phyloP scores from a whole-genome alignment of 495 filamentous ascomycete species.

The Corynascus novoguineensis region DNA sequence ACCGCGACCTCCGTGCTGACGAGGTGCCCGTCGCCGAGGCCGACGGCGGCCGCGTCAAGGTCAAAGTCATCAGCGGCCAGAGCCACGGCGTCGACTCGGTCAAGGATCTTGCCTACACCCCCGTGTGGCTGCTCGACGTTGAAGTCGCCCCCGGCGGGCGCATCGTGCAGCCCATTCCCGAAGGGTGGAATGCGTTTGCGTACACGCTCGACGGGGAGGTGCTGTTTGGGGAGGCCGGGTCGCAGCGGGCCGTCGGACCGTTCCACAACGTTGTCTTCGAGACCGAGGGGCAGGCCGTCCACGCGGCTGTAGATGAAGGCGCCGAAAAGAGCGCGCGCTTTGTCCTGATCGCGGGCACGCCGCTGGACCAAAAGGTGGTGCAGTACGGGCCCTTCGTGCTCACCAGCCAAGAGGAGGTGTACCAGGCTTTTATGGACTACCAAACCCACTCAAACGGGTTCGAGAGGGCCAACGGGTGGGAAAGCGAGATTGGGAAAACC shows the following conservation, averaged over 20 bases:
- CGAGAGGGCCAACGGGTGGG: conserved; percentile 76
- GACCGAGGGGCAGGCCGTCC: conserved; percentile 65
- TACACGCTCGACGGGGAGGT: conserved; percentile 71
- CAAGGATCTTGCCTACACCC: conserved; percentile 87
- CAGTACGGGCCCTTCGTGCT: conserved; percentile 97
- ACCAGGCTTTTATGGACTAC: conserved; percentile 86
- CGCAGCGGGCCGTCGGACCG: conserved; percentile 49
- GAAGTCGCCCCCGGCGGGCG: conserved; percentile 73
- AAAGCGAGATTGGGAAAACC: conserved; percentile 86
- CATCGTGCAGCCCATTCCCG: conserved; percentile 66
- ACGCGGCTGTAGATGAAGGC: conserved; percentile 60
- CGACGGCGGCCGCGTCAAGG: conserved; percentile 64
- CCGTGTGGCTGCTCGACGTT: conserved; percentile 88
- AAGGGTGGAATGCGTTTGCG: conserved; percentile 86
- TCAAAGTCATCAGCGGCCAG: conserved; percentile 88
- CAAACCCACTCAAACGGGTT: conserved; percentile 83
- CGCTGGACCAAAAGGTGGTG: conserved; percentile 85
- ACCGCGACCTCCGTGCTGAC: conserved; percentile 68
- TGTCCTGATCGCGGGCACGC: conserved; percentile 77
- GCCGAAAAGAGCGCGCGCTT: conserved; percentile 64
- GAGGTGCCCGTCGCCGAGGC: conserved; percentile 70
- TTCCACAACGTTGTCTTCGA: conserved; percentile 92
- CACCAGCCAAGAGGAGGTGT: conserved; percentile 76
- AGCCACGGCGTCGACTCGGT: conserved; percentile 78
- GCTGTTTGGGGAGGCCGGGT: conserved; percentile 52